Base-by-base conservation (phyloP, 2,329 filamentous ascomycete genomes). In the Helotiales sp. region DNA sequence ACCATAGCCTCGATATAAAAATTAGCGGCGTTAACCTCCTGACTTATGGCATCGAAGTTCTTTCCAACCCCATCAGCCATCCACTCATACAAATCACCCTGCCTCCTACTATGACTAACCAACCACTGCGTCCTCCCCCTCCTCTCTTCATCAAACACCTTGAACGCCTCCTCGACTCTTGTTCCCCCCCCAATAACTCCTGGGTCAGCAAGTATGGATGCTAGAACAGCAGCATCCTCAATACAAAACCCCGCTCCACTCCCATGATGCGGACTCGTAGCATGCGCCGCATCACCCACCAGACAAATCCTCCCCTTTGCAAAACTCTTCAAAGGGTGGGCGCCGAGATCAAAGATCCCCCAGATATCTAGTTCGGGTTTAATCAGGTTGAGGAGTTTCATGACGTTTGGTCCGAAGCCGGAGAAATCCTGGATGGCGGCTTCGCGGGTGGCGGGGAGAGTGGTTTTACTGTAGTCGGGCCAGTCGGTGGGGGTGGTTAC, bases 401-500 rank as follows among this genome's bases (percentile, higher is more conserved):
- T 33, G 27, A 50, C 47, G 2, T 13, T 50, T 15, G 10, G 19
- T 17, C 47, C 47, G 27, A 27, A 50, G 3, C 17, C 47, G 15
- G 27, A 24, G 30, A 33, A 50, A 29, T 50, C 47, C 10, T 50
- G 17, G 17, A 33, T 13, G 10, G 47, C 47, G 19, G 33, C 47
- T 50, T 50, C 15, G 27, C 24, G 17, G 27, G 47, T 50, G n/a
- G 47, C 30, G 33, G 47, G 22, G 44, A 22, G 47, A 7, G 30
- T 34, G 12, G 17, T 17, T 15, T 33, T 31, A 15, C 22, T 13
- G 8, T 19, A 15, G 47, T 34, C 47, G 5, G 47, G 25, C 34
- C 50, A 44, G 34, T 52, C 31, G 25, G 17, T 15, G 24, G 77
- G 70, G 84, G 88, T 54, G 40, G 40, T 54, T 8, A 40, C 34